Base-by-base conservation (phyloP, 257 asterid species). In the Echium plantagineum region DNA sequence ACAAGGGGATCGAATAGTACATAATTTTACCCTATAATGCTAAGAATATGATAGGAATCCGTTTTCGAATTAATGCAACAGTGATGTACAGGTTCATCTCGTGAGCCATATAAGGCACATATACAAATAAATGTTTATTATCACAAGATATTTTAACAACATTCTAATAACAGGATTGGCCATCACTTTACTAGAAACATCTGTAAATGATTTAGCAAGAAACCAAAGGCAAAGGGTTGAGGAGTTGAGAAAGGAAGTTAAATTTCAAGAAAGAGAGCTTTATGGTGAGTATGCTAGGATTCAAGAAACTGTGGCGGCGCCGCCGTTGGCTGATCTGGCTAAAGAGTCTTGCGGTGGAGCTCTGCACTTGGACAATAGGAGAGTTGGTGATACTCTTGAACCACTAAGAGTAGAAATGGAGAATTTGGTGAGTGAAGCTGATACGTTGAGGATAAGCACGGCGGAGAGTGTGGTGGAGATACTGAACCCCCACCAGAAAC, bases 261-360 rank as follows among this genome's bases (percentile, higher is more conserved):
- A 61, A 52, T 21, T 71, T 19, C 60, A 57, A 52, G 94, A 77
- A 64, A 75, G 60, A 47, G 57, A 31, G 21, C 54, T 84, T 31
- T 46, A 68, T 7, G 73, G 74, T 18, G 72, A 71, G 32, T 72
- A 81, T 77, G 94, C 86, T 0, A 69, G 74, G 47, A 62, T 75
- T 52, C 94, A 84, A 63, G 94, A 84, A 63, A 80, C 66, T 35
- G 69, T 79, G 67, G 86, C 84, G 15, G 80, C 81, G 30, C 89
- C 79, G 19, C 83, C 84, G 0, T 28, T 74, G 62, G 55, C 64
- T 13, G 30, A 69, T 0, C 13, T 59, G n/a, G 71, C 73, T 0
- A 76, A 57, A 55, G 66, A 19, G 21, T 61, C 31, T 0, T 77
- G 74, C 1, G 42, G 74, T 3, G 42, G 59, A 22, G 18, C 15